Base-by-base conservation (phyloP, 208 protist genomes). In the Trypanosoma avium region DNA sequence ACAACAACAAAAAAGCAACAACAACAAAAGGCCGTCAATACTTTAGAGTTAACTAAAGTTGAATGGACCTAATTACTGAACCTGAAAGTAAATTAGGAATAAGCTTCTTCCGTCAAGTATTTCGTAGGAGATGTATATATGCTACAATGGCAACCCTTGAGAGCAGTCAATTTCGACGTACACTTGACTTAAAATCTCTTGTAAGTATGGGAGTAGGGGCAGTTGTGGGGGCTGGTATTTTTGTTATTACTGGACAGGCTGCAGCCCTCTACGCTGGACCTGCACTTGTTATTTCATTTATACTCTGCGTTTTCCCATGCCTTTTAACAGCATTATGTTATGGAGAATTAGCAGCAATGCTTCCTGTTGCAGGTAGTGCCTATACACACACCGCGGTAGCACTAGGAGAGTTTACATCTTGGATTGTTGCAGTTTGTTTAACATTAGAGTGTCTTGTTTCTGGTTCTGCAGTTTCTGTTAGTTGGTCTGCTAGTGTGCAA, bases 171-270 rank as follows among this genome's bases (percentile, higher is more conserved):
- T 68, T 75, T 45, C 22, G 49, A 30, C 71, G 71, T 9, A 71
- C 71, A 6, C 73, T 79, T 30, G 59, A 43, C 8, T 42, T 75
- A 19, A 10, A 43, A 19, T 67, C 48, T 13, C 54, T 81, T 33
- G 57, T 81, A 12, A 60, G 49, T 57, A 52, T 82, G 36, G 70
- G 76, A 10, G 65, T 78, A 19, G 70, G 76, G 27, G 60, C 61
- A 3, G 61, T 74, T 33, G 68, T 79, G 21, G 79, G 75, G 17
- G 75, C 79, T 0, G 75, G 79, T 24, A 61, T 77, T 22, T 86
- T 86, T 67, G 75, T 86, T 22, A 64, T 79, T 13, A 80, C 79
- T 3, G 79, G 79, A n/a, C 61, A 72, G 1, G 79, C 75, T 24
- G 66, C 75, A 9, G 62, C 66, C 3, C 59, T 50, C 6, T 63